Conservation (phyloP, 2,329 filamentous ascomycete species). For the Phialophora tarda region DNA sequence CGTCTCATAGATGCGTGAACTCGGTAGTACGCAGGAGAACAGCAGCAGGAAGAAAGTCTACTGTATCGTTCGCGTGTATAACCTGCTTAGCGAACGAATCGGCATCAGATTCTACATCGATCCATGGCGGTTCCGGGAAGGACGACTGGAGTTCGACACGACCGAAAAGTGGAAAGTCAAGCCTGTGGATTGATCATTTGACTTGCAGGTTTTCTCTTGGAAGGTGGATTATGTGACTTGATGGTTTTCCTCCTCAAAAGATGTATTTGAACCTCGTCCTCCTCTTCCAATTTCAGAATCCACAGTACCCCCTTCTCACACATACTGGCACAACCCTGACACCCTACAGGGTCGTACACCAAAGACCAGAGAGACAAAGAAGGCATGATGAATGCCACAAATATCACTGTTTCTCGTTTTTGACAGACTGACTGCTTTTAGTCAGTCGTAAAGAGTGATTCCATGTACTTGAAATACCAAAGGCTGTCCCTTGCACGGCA, state of each 20-base stretch:
- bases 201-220: background rate
- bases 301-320: too few species aligned
- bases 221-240: background rate
- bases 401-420: too few species aligned
- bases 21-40: constrained; percentile 13
- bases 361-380: too few species aligned
- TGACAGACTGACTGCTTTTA: too few species aligned
- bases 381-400: too few species aligned
- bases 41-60: constrained; percentile 13
- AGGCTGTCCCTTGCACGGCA: too few species aligned
- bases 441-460: too few species aligned
- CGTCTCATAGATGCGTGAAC: constrained; percentile 17
- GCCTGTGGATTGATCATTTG: background rate
- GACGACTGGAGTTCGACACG: constrained; percentile 20
- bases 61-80: constrained; percentile 25
- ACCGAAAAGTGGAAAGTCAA: constrained; percentile 27
- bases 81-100: constrained; percentile 21
- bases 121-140: constrained; percentile 26
- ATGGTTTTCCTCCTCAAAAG: background rate
- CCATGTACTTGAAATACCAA: too few species aligned
- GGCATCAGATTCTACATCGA: constrained; percentile 26
- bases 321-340: too few species aligned
- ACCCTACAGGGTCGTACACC: too few species aligned
- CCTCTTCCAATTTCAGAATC: too few species aligned
- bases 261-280: too few species aligned